These are phyloP conservation scores for Botrytis deweyae DNA, from an alignment of 2,329 filamentous ascomycete genomes.

Conservation along the genomic window DNA sequence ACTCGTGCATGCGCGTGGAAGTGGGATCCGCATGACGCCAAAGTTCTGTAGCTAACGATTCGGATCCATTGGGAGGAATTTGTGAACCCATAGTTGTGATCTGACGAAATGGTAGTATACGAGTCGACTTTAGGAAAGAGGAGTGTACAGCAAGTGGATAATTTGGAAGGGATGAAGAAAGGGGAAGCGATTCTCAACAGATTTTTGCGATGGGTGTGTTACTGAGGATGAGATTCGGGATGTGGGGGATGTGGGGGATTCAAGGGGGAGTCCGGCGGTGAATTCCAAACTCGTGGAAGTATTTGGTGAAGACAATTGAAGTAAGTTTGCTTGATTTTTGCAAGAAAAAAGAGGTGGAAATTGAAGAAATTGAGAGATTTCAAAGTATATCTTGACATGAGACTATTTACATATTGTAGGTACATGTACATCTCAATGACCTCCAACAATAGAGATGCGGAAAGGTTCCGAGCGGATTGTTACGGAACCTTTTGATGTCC, in stretches of 20 bases:
- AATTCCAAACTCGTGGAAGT: neutral
- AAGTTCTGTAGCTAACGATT: conserved; percentile 47
- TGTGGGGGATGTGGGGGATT: neutral
- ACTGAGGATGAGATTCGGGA: neutral
- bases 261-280: neutral
- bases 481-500: neutral
- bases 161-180: conserved; percentile 2
- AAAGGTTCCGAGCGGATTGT: conserved; percentile 2
- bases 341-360: neutral
- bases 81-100: conserved; percentile 4
- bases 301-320: neutral
- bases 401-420: conserved; percentile 3
- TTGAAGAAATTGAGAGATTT: neutral
- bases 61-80: neutral
- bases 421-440: neutral
- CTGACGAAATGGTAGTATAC: neutral
- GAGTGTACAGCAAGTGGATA: neutral
- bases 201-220: neutral
- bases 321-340: no score
- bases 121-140: neutral
- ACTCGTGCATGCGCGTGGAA: conserved; percentile 69
- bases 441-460: neutral
- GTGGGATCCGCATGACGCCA: conserved; percentile 70
- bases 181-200: conserved; percentile 10
- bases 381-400: neutral